Evolutionary conservation across 192 early-diverging fungal species (phyloP).

Genomic region (Coemansia nantahalensis): DNA sequence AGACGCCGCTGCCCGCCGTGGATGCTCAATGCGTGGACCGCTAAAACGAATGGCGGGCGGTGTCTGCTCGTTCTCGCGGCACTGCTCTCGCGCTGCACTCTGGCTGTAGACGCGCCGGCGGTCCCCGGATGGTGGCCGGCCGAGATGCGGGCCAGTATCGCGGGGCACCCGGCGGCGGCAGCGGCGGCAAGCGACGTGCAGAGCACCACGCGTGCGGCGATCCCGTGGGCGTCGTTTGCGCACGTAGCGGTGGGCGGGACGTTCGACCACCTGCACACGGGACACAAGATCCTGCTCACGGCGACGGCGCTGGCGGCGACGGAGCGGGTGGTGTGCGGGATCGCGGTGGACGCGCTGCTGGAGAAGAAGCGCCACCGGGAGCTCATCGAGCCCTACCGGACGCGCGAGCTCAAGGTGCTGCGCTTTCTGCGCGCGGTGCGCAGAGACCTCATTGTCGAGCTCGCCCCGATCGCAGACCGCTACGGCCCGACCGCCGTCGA

Average conservation of each 20-base stretch:
- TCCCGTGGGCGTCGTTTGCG: slow-evolving; percentile 32
- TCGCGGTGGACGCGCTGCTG: slow-evolving; percentile 65
- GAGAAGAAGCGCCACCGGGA: slow-evolving; percentile 68
- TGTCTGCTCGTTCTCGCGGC: neutral
- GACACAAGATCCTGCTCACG: slow-evolving; percentile 91
- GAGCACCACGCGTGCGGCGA: slow-evolving; percentile 5
- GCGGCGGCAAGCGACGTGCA: neutral
- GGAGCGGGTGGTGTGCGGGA: slow-evolving; percentile 69
- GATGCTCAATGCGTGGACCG: neutral
- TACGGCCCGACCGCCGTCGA: slow-evolving; percentile 85
- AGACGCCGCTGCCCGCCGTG: too few species aligned
- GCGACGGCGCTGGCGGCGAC: slow-evolving; percentile 70
- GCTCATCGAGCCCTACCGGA: slow-evolving; percentile 63
- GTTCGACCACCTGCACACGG: slow-evolving; percentile 95
- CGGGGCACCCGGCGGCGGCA: neutral
- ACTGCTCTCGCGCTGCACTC: neutral
- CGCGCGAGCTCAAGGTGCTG: slow-evolving; percentile 59
- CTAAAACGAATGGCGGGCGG: too few species aligned
- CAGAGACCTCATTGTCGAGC: slow-evolving; percentile 46
- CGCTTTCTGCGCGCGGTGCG: slow-evolving; percentile 60
- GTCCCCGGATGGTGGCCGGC: slow-evolving; percentile 45
- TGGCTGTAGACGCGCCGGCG: slow-evolving; percentile 9
- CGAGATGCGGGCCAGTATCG: slow-evolving; percentile 11
- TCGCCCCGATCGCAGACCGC: slow-evolving; percentile 74
- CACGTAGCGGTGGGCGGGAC: slow-evolving; percentile 79